phyloP scores from a whole-genome alignment of 495 filamentous ascomycete species.

The Xylaria nigripes region DNA sequence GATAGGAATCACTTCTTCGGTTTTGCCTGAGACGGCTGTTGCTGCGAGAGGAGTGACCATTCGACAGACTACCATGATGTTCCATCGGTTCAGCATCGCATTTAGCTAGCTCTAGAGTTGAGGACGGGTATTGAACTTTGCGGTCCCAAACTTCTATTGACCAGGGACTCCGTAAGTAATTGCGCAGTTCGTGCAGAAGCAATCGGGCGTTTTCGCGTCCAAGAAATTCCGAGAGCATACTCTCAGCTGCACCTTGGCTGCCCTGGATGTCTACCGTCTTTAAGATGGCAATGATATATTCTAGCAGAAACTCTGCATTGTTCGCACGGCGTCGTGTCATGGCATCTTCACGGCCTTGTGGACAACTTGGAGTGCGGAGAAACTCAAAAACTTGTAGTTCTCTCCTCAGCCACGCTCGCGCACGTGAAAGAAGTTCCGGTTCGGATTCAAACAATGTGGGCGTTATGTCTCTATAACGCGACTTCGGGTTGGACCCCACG shows the following conservation, averaged over 20 bases:
- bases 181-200: conserved; percentile 77
- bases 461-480: conserved; percentile 67
- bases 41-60: neutral
- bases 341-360: conserved; percentile 23
- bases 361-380: conserved; percentile 31
- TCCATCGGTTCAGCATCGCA: conserved; percentile 1
- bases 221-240: conserved; percentile 78
- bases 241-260: conserved; percentile 75
- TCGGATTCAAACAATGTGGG: conserved; percentile 56
- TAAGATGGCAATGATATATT: conserved; percentile 81
- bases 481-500: conserved; percentile 72
- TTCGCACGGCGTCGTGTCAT: conserved; percentile 45
- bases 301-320: conserved; percentile 83
- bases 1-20: conserved; percentile 18
- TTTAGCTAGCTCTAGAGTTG: conserved; percentile 5
- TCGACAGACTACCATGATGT: neutral
- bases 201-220: conserved; percentile 68
- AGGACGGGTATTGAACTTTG: conserved; percentile 59
- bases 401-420: conserved; percentile 79
- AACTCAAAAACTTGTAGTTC: conserved; percentile 86
- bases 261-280: conserved; percentile 87
- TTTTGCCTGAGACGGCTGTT: conserved; percentile 2
- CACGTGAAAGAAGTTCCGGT: conserved; percentile 64
- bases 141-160: conserved; percentile 70
- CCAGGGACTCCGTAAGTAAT: conserved; percentile 76